Percentiles rank a stretch among this genome's conserved stretches.
Evolutionary conservation across 441 rosid species (phyloP).

Genomic region (Daphne laureola): DNA sequence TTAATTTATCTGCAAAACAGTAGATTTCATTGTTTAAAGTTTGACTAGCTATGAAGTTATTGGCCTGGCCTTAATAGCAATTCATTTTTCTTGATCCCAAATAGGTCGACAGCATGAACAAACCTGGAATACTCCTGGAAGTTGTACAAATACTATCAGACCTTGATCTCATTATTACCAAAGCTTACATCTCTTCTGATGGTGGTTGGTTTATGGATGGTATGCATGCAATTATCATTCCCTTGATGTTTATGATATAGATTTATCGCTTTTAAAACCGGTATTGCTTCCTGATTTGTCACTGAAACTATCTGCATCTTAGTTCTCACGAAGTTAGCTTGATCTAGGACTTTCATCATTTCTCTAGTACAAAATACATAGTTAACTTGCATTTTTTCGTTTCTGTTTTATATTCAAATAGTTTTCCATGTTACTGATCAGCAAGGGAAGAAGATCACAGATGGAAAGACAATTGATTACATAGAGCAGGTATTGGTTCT

Average conservation of each 20-base stretch:
- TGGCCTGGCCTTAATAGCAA: too few relatives aligned
- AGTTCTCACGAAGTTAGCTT: neutral
- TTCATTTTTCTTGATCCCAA: too few relatives aligned
- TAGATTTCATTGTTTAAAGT: too few relatives aligned
- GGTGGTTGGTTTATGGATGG: conserved; percentile 99
- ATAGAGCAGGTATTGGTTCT: conserved; percentile 60
- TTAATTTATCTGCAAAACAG: conserved; percentile 11
- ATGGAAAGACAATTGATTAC: conserved; percentile 61
- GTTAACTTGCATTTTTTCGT: neutral
- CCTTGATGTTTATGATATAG: neutral
- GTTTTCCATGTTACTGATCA: conserved; percentile 86
- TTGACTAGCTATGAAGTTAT: too few relatives aligned
- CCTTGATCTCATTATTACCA: conserved; percentile 73
- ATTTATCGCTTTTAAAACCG: neutral
- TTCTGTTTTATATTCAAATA: conserved; percentile 17
- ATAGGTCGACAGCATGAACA: conserved; percentile 89
- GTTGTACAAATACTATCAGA: conserved; percentile 85
- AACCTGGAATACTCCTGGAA: conserved; percentile 87
- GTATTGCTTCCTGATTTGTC: neutral
- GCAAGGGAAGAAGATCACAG: conserved; percentile 73
- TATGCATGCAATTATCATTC: conserved; percentile 20
- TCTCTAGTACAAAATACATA: conserved; percentile 8
- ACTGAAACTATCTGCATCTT: too few relatives aligned
- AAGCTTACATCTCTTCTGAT: conserved; percentile 90
- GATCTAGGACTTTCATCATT: neutral